A percentile compares a stretch with the other conserved stretches of the same genome.
Conservation (phyloP, 2,329 filamentous ascomycete species). For the Talaromyces islandicus region DNA sequence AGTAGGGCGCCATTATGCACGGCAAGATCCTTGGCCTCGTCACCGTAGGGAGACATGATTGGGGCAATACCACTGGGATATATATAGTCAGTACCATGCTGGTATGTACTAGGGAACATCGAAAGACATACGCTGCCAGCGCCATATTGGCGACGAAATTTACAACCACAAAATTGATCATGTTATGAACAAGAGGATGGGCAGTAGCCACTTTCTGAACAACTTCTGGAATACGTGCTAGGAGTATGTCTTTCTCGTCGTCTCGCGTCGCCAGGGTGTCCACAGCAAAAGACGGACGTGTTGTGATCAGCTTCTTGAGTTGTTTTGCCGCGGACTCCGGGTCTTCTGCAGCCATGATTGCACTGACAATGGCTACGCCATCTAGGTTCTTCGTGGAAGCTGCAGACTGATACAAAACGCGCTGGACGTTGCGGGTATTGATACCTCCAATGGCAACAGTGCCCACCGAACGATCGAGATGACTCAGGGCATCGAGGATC, state of each 20-base stretch:
- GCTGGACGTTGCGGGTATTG: slow-evolving; percentile 67
- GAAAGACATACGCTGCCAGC: slow-evolving; percentile 54
- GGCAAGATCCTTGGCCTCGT: slow-evolving; percentile 76
- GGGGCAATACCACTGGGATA: slow-evolving; percentile 64
- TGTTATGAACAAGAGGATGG: slow-evolving; percentile 82
- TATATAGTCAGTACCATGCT: slow-evolving; percentile 13
- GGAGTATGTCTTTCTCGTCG: slow-evolving; percentile 22
- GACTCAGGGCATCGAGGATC: slow-evolving; percentile 58
- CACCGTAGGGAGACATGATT: slow-evolving; percentile 87
- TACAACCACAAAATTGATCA: slow-evolving; percentile 94
- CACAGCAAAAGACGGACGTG: slow-evolving; percentile 28
- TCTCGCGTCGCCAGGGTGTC: slow-evolving; percentile 20
- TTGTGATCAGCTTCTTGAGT: slow-evolving; percentile 53
- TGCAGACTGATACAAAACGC: slow-evolving; percentile 66
- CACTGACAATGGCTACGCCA: slow-evolving; percentile 84
- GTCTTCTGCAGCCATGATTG: slow-evolving; percentile 68
- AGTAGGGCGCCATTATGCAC: slow-evolving; percentile 71
- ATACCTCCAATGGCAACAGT: slow-evolving; percentile 84
- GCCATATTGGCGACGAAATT: slow-evolving; percentile 92
- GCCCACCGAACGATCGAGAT: slow-evolving; percentile 34
- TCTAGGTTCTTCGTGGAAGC: slow-evolving; percentile 57
- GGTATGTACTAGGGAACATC: background rate
- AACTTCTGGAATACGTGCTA: slow-evolving; percentile 39
- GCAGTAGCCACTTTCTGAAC: slow-evolving; percentile 56
- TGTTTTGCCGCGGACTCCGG: slow-evolving; percentile 58